Evolutionary conservation across 306 rosid species (phyloP).

Genomic region (Arachis stenosperma): DNA sequence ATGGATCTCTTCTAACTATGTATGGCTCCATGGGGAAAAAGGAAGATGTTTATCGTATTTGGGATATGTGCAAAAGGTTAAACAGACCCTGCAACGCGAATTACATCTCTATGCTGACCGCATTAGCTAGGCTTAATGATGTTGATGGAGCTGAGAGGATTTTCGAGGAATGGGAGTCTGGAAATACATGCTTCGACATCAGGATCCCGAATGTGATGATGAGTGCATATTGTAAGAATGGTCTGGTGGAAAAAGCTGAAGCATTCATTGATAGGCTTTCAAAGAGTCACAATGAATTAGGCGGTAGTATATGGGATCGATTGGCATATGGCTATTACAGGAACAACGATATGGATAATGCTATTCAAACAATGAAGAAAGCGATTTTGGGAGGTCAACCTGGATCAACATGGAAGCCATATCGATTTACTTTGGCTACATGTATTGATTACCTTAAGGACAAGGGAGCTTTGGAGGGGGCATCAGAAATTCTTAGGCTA

Average conservation of each 20-base stretch:
- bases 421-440: constrained; percentile 43
- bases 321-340: constrained; percentile 52
- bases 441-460: constrained; percentile 64
- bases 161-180: constrained; percentile 62
- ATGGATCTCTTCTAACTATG: constrained; percentile 46
- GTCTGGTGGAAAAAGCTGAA: constrained; percentile 58
- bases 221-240: constrained; percentile 53
- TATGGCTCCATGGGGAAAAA: constrained; percentile 51
- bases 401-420: constrained; percentile 44
- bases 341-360: constrained; percentile 50
- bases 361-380: constrained; percentile 55
- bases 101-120: constrained; percentile 50
- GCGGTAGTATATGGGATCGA: constrained; percentile 49
- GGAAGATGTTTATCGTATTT: constrained; percentile 59
- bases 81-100: constrained; percentile 31
- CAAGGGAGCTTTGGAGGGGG: constrained; percentile 49
- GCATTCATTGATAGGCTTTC: constrained; percentile 44
- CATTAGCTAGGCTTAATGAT: constrained; percentile 59
- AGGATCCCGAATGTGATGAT: constrained; percentile 52
- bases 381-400: constrained; percentile 44
- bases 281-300: constrained; percentile 36
- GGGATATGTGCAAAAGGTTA: constrained; percentile 51
- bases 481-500: constrained; percentile 47
- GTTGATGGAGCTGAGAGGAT: constrained; percentile 64
- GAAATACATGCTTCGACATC: constrained; percentile 42